Evolutionary conservation across 2,329 filamentous ascomycete species (phyloP), one percentile per base, ranked within the genome.

Genomic region (Penicillium olsonii): DNA sequence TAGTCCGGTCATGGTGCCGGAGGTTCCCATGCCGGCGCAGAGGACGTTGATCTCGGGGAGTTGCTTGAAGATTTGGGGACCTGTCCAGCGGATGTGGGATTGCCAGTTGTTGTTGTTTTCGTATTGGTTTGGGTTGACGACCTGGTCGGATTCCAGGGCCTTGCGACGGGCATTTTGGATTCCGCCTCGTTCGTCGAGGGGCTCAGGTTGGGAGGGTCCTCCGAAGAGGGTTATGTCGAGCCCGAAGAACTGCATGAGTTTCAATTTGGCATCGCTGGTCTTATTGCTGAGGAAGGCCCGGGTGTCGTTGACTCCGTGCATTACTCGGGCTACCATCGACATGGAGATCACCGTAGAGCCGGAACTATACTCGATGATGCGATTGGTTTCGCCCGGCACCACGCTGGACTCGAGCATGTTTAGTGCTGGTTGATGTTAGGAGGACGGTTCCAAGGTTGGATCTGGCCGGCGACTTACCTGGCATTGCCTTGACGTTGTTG

Each of bases 401-500:
- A 78, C 69, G 4, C 62, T 70, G 35, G 67, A 70, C 37, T 69
- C 68, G 29, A 83, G 69, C 52, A 83, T 75, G 45, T 81, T 81
- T 53, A 81, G 59, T 0, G 79, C 80, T 76, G 45, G 24, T 11
- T 33, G 11, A 1, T 11, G 31, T 54, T 24, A 56, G 37, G 33
- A 7, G 17, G 9, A 11, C 29, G 8, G 24, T 17, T 27, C 9
- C 19, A 31, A n/a, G 37, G 5, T 15, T 15, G 19, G 10, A 12
- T 20, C 9, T 8, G 19, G 1, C 17, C 4, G n/a, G 26, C n/a
- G 2, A 53, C 53, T 18, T 58, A 64, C 62, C 67, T 57, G 83
- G 83, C 67, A 87, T 76, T 2, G 79, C 76, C 61, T 86, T 86
- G 56, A 86, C 83, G 40, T 86, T 86, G 53, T 86, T 81, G 3